Evolutionary conservation across 306 rosid species (phyloP).

Genomic region (Trifolium repens): DNA sequence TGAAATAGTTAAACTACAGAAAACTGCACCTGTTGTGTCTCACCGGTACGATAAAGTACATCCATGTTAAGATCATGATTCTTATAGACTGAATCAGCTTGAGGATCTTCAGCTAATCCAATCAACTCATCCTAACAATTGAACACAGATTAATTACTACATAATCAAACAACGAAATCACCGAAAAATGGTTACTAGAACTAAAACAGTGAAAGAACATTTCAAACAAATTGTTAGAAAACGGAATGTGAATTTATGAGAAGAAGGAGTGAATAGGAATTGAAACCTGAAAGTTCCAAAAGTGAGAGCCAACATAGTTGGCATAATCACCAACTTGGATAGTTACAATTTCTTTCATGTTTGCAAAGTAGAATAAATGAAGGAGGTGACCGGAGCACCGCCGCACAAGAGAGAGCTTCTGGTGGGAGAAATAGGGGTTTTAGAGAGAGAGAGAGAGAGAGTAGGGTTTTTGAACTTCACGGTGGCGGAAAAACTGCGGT

Average conservation of each 20-base stretch:
- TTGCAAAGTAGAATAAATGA: neutral
- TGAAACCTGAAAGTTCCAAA: constrained; percentile 94
- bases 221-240: neutral
- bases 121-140: constrained; percentile 79
- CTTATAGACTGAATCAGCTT: constrained; percentile 69
- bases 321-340: constrained; percentile 87
- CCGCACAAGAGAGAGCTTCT: too few species aligned
- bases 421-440: too few species aligned
- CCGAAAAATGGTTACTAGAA: neutral
- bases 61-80: constrained; percentile 78
- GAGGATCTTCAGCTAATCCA: constrained; percentile 69
- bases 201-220: neutral
- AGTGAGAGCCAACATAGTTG: constrained; percentile 86
- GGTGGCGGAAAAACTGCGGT: too few species aligned
- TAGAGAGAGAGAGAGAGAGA: too few species aligned
- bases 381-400: neutral
- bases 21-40: constrained; percentile 70
- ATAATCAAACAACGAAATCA: constrained; percentile 5
- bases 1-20: constrained; percentile 29
- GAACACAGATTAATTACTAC: constrained; percentile 31
- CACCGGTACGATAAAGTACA: constrained; percentile 88
- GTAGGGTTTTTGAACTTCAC: too few species aligned
- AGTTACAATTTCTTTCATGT: constrained; percentile 83
- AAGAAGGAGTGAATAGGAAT: neutral
- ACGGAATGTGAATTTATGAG: neutral